Conservation (phyloP, 805 yeast genomes). For the Tanozyma kutaoensis region DNA sequence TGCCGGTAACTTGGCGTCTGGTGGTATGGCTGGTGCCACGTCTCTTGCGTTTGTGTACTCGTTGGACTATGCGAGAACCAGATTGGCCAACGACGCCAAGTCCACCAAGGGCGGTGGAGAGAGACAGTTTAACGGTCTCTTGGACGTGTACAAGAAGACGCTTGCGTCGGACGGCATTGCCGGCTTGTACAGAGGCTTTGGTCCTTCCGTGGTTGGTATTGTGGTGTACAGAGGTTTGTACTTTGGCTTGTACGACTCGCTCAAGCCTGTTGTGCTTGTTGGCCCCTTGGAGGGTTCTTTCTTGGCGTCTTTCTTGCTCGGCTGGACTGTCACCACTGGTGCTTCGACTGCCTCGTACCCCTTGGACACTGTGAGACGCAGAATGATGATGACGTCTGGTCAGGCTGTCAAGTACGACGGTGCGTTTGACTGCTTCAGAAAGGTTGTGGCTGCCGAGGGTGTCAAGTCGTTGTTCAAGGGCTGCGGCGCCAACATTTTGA, state of each 20-base stretch:
- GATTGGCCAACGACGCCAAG: slow-evolving; percentile 98
- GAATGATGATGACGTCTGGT: slow-evolving; percentile 99
- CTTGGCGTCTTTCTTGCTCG: slow-evolving; percentile 90
- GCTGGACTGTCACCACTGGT: slow-evolving; percentile 97
- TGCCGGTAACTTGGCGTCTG: slow-evolving; percentile 96
- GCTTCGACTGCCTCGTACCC: slow-evolving; percentile 99
- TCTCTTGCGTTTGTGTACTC: slow-evolving; percentile 90
- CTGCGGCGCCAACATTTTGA: slow-evolving; percentile 98
- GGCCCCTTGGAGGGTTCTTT: slow-evolving; percentile 92
- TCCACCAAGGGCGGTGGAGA: slow-evolving; percentile 64
- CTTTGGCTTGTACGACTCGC: slow-evolving; percentile 95
- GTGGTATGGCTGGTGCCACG: slow-evolving; percentile 98
- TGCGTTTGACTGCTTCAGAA: slow-evolving; percentile 84
- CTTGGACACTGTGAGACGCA: slow-evolving; percentile 98
- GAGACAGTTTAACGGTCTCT: slow-evolving; percentile 94
- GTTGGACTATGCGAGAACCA: slow-evolving; percentile 95
- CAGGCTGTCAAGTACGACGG: slow-evolving; percentile 94
- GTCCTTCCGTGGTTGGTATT: slow-evolving; percentile 96
- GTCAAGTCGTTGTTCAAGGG: slow-evolving; percentile 89
- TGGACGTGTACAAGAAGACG: slow-evolving; percentile 95
- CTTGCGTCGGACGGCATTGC: slow-evolving; percentile 93
- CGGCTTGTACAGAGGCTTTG: slow-evolving; percentile 98
- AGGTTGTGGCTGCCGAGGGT: slow-evolving; percentile 96
- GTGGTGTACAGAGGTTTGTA: slow-evolving; percentile 98
- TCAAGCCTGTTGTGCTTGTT: slow-evolving; percentile 87